Evolutionary conservation across 352 stramenopile species (phyloP), one percentile per base, ranked within the genome.

Genomic region (Pythium guiyangense): DNA sequence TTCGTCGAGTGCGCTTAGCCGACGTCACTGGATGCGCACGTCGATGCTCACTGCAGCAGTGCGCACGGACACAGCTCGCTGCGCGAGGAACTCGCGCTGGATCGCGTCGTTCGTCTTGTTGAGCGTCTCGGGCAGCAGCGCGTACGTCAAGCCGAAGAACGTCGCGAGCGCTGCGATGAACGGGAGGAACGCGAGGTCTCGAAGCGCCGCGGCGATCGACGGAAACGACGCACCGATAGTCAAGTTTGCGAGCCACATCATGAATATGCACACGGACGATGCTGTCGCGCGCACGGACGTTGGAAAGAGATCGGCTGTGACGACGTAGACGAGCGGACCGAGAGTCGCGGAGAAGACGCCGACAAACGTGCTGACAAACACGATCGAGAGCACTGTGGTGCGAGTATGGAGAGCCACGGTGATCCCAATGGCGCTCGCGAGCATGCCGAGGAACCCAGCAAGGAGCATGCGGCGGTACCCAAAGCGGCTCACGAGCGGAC

Each of bases 261-360:
- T 26, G 20, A 52, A 60, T 15, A 77, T 72, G 46, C 69, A 72
- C 51, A 81, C 39, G 3, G 69, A 71, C 11, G 50, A 78, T 27
- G 74, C 75, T 0, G 60, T 73, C 2, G 76, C 70, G 25, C 78
- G 78, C 10, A 80, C 62, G 34, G 69, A 74, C 35, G 80, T 67
- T n/a, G 84, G 78, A 43, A 85, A 88, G 49, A 84, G 65, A 51
- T 84, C 74, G 1, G 74, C 69, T 4, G 65, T 68, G 44, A 89
- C 70, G 44, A 77, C 73, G 67, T 76, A 91, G 22, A 86, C 64
- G 31, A 89, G 65, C 35, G 84, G 84, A 4, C 78, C 80, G 31
- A 91, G 64, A 44, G 80, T 85, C 54, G 84, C 70, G 54, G 74
- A 81, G 45, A 86, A 87, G 6, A 71, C 77, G 26, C 71, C 79